Conservation (phyloP, 2,329 filamentous ascomycete genomes). For the Xylaria sp. region DNA sequence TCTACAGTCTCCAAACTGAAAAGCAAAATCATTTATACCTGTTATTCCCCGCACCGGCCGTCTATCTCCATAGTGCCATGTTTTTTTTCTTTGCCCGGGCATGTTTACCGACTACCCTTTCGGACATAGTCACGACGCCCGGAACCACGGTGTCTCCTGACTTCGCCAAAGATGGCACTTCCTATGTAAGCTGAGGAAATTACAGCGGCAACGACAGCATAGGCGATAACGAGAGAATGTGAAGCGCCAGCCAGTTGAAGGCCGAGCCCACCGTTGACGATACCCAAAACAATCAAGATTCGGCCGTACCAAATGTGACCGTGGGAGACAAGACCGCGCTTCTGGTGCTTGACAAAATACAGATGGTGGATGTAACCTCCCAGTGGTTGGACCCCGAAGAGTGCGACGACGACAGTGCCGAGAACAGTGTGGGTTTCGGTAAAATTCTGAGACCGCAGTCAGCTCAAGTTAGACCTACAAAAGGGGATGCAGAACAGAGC, state of each 20-base stretch:
- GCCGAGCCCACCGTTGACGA: constrained; percentile 73
- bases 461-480: constrained; percentile 3
- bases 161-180: constrained; percentile 37
- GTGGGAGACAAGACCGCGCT: constrained; percentile 64
- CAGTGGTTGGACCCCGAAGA: constrained; percentile 68
- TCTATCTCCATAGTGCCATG: constrained; percentile 11
- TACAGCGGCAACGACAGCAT: constrained; percentile 65
- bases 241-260: constrained; percentile 60
- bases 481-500: constrained; percentile 1
- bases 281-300: constrained; percentile 65
- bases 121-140: not conserved
- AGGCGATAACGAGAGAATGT: constrained; percentile 61
- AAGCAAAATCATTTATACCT: not conserved
- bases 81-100: not conserved
- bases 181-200: constrained; percentile 58
- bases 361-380: constrained; percentile 69
- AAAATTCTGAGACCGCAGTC: constrained; percentile 58
- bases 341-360: constrained; percentile 60
- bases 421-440: constrained; percentile 64
- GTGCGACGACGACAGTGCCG: constrained; percentile 64
- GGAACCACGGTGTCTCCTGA: constrained; percentile 23
- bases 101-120: constrained; percentile 24
- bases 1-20: not conserved
- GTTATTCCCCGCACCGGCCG: not conserved
- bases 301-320: constrained; percentile 73